phyloP scores from a whole-genome alignment of 306 rosid species.

The Sechiopsis laciniata region DNA sequence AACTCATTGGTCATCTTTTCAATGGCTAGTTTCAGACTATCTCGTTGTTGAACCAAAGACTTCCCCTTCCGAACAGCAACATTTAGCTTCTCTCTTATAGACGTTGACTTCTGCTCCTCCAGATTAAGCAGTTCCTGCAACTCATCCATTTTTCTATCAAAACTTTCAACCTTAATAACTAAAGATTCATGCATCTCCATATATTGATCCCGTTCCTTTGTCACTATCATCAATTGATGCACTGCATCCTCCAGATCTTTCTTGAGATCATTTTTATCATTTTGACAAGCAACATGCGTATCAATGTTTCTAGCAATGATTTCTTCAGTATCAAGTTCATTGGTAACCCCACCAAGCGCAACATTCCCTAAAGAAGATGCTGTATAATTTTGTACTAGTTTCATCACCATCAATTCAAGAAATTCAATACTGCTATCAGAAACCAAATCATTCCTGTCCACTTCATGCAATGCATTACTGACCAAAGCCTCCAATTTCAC shows the following conservation, averaged over 20 bases:
- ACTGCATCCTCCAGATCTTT: constrained; percentile 66
- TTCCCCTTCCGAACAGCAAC: constrained; percentile 95
- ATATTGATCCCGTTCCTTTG: constrained; percentile 59
- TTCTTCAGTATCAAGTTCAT: constrained; percentile 30
- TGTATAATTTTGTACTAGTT: constrained; percentile 53
- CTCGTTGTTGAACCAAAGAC: constrained; percentile 78
- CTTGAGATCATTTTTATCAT: constrained; percentile 42
- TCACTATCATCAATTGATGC: constrained; percentile 48
- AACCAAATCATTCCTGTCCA: constrained; percentile 37
- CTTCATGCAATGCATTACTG: constrained; percentile 47
- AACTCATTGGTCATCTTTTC: constrained; percentile 57
- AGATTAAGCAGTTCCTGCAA: constrained; percentile 66
- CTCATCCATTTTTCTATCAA: constrained; percentile 49
- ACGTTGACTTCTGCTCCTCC: constrained; percentile 87
- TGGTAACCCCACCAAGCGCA: constrained; percentile 29
- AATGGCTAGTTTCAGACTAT: constrained; percentile 67
- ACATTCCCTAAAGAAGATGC: constrained; percentile 36
- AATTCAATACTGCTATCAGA: constrained; percentile 53
- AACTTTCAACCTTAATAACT: constrained; percentile 51
- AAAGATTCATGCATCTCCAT: constrained; percentile 51
- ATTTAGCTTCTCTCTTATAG: constrained; percentile 77
- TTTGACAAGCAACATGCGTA: constrained; percentile 32
- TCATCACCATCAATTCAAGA: constrained; percentile 58
- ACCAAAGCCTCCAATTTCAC: constrained; percentile 54
- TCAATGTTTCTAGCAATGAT: constrained; percentile 37